Evolutionary conservation across 768 basidiomycete species (phyloP), one percentile per base, ranked within the genome.

Genomic region (Terana coerulea): DNA sequence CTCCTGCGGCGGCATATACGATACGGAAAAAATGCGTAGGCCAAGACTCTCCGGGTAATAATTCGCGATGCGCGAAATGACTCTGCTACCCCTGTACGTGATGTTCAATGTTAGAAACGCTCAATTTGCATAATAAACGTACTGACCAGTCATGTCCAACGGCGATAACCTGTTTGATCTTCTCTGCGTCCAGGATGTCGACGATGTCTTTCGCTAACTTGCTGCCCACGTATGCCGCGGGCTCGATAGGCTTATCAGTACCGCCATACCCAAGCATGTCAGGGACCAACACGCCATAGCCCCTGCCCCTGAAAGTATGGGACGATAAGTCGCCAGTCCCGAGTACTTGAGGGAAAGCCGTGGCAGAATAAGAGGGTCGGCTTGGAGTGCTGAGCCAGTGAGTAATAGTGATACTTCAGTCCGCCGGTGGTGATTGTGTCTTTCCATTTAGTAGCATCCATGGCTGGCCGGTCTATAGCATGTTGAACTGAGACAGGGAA

Each of bases 231-330:
- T 69, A 73, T 39, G 47, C 36, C 15, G 57, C 52, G 5, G 49
- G 43, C 17, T 69, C 63, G 0, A 47, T 53, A 5, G 76, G 69
- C 57, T 75, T 77, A 50, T 69, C 69, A 3, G 78, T 76, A n/a
- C 60, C 69, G 11, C 76, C 77, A 31, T 67, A 70, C 8, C 77
- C 78, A n/a, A 79, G 69, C 56, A 76, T 68, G 58, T 79, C 77
- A 0, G 77, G 33, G 10, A 68, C 72, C 45, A 79, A 59, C 14
- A 76, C 26, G 10, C 75, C 72, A 36, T 72, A 76, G 22, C 78
- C 78, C 47, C 61, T 61, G 61, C 29, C 62, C 59, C 34, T 64
- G 49, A 59, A 79, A 69, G 61, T 67, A 66, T 39, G 62, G 55
- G 49, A 75, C 66, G 41, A 75, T 71, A 29, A 63, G 58, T 30